A percentile compares a stretch with the other conserved stretches of the same genome.
Conservation (phyloP, 2,329 filamentous ascomycete species). For the Ambrosiella cleistominuta region DNA sequence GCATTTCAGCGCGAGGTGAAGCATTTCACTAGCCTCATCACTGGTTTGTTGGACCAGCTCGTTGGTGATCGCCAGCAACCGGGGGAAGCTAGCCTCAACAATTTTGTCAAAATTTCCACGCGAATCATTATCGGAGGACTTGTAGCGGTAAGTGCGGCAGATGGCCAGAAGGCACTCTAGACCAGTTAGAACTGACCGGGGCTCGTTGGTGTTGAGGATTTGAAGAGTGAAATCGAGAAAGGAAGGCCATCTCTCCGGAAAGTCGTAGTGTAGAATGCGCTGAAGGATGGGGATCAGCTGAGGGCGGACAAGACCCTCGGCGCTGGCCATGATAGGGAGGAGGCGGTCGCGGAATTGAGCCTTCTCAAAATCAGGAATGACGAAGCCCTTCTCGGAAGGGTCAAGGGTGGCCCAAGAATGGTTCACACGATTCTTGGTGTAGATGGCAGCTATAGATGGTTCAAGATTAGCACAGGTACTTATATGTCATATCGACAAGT, state of each 20-base stretch:
- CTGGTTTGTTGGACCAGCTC: slow-evolving; percentile 80
- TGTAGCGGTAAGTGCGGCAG: slow-evolving; percentile 90
- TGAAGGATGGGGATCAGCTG: slow-evolving; percentile 90
- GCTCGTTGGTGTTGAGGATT: slow-evolving; percentile 72
- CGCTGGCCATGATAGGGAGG: slow-evolving; percentile 71
- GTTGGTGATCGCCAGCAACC: slow-evolving; percentile 71
- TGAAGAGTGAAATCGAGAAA: slow-evolving; percentile 88
- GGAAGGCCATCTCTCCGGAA: slow-evolving; percentile 81
- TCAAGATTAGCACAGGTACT: slow-evolving; percentile 3
- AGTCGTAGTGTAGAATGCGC: slow-evolving; percentile 91
- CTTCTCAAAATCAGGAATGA: slow-evolving; percentile 82
- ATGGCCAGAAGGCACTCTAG: slow-evolving; percentile 87
- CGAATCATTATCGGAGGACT: slow-evolving; percentile 56
- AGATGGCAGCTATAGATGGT: slow-evolving; percentile 59
- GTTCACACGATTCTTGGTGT: slow-evolving; percentile 93
- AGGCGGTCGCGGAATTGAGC: slow-evolving; percentile 69
- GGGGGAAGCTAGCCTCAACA: slow-evolving; percentile 76
- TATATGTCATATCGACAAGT: neutral
- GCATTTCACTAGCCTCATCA: slow-evolving; percentile 89
- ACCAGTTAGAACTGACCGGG: slow-evolving; percentile 75
- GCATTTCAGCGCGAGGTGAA: slow-evolving; percentile 84
- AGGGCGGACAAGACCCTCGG: slow-evolving; percentile 65
- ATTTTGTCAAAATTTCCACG: slow-evolving; percentile 86
- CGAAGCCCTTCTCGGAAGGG: slow-evolving; percentile 47
- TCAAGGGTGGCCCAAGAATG: slow-evolving; percentile 74